Base-by-base conservation (phyloP, 495 filamentous ascomycete genomes). In the Podospora bellae-mahoneyi region DNA sequence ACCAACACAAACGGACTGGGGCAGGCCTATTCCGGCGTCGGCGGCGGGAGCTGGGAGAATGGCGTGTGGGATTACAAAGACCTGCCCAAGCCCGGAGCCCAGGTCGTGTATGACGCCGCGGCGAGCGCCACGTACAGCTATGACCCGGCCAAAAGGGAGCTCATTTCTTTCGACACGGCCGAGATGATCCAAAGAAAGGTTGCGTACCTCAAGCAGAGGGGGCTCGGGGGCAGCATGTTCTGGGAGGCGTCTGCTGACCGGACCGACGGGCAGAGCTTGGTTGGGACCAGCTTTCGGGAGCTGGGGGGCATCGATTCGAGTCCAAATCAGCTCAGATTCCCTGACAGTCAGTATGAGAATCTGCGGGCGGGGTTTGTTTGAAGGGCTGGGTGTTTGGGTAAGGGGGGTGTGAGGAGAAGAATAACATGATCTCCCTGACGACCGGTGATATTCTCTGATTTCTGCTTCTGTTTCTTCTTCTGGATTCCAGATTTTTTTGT, bases 61-160 rank as follows among this genome's bases (percentile, higher is more conserved):
- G 94, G 93, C 0, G 80, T 93, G 2, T 97, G 90, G 88, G 93
- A 97, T 74, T 94, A 90, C 78, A 94, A 93, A 79, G 91, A 70
- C 0, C 80, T 88, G 0, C 84, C 86, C 9, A 73, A 73, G 58
- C 66, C 83, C 0, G 85, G 87, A 2, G 82, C 82, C 0, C 73
- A 68, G 5, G 84, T 86, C 64, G 4, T 64, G 1, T 76, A 79
- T 44, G 88, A 91, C 69, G 62, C 67, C 4, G 74, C 72, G 0
- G 75, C 82, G 1, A 84, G 80, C 10, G 90, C 90, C 1, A 87
- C 84, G 59, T 96, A 88, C 74, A 90, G 87, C 76, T 94, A 91
- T 73, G 89, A 96, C 73, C 63, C 76, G 2, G 71, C 69, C 0
- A 76, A 79, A 4, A 77, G 80, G 61, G 85, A 88, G 71, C 83